A percentile compares a stretch with the other conserved stretches of the same genome.
Evolutionary conservation across 1,284 basidiomycete species (phyloP).

Genomic region (Puccinia triticina): DNA sequence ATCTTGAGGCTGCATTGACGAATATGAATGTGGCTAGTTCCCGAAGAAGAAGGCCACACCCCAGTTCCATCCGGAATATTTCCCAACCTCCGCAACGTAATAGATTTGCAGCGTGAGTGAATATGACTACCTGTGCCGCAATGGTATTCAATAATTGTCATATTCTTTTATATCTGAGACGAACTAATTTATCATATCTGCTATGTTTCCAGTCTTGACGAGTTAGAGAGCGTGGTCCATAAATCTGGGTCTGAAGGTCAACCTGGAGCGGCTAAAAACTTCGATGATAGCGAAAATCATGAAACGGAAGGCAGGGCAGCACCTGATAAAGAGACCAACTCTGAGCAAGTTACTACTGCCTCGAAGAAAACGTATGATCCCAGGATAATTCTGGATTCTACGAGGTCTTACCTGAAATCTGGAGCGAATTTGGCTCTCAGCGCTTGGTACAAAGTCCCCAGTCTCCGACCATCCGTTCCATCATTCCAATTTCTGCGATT

Average conservation of each 20-base stretch:
- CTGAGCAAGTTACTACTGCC: neutral
- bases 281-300: neutral
- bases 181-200: neutral
- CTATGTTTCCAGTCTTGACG: neutral
- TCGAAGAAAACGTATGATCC: neutral
- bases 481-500: neutral
- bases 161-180: neutral
- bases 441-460: neutral
- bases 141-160: neutral
- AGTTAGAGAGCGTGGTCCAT: neutral
- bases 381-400: neutral
- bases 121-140: neutral
- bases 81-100: neutral
- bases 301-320: neutral
- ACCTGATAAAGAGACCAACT: neutral
- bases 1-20: neutral
- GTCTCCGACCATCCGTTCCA: neutral
- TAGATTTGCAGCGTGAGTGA: conserved; percentile 5
- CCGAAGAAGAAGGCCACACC: neutral
- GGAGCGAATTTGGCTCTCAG: neutral
- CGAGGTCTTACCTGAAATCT: conserved; percentile 6
- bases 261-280: neutral
- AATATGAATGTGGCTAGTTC: neutral
- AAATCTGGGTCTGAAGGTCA: neutral
- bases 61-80: neutral